phyloP scores from a whole-genome alignment of 108 stramenopile species.

The Asterionellopsis glacialis region DNA sequence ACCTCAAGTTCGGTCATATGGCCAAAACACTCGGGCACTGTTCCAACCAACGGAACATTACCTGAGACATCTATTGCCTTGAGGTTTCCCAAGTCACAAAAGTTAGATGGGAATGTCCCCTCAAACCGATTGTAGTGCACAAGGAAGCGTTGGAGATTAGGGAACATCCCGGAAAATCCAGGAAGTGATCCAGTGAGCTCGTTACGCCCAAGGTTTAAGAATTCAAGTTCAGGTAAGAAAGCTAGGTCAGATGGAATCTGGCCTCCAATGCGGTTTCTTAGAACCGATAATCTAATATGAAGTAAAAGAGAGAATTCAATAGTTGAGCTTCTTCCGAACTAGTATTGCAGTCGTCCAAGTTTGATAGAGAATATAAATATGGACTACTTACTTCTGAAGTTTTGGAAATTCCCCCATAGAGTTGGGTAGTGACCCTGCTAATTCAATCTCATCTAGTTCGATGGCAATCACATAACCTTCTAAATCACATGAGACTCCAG shows the following conservation, averaged over 20 bases:
- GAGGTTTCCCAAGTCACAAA: slow-evolving; percentile 7
- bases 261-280: too few species aligned
- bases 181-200: slow-evolving; percentile 5
- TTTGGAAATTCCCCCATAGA: too few species aligned
- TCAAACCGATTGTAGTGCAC: slow-evolving; percentile 7
- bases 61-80: slow-evolving; percentile 10
- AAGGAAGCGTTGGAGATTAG: slow-evolving; percentile 3
- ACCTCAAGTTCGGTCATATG: background rate
- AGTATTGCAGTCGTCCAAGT: too few species aligned
- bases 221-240: too few species aligned
- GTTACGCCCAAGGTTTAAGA: slow-evolving; percentile 9
- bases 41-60: slow-evolving; percentile 4
- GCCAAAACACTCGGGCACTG: slow-evolving; percentile 5
- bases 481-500: slow-evolving; percentile 7
- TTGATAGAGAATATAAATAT: too few species aligned
- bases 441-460: background rate
- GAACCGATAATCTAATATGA: too few species aligned
- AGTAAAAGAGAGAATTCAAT: too few species aligned
- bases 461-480: slow-evolving; percentile 5
- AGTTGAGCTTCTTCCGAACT: too few species aligned
- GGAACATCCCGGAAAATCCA: background rate
- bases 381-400: too few species aligned
- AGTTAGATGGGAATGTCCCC: slow-evolving; percentile 1
- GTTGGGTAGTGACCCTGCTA: background rate
- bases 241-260: too few species aligned